Evolutionary conservation across 441 rosid genomes (phyloP).

Genomic region (Biscutella laevigata): DNA sequence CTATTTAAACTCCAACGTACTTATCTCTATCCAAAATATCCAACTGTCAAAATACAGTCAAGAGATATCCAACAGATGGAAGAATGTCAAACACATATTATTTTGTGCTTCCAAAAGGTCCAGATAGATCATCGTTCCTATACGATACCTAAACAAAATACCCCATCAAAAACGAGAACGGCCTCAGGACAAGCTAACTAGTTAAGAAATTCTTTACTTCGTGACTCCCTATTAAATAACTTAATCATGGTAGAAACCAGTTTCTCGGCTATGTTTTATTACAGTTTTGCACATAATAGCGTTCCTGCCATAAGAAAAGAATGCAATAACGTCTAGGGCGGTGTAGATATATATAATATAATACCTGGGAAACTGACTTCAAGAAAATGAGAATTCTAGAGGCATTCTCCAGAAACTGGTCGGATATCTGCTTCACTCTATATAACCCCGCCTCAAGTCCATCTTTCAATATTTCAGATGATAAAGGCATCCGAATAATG

Average conservation of each 20-base stretch:
- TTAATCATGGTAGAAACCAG: constrained; percentile 7
- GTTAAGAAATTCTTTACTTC: background rate
- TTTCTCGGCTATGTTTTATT: background rate
- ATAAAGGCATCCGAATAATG: constrained; percentile 89
- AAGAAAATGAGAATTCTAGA: constrained; percentile 73
- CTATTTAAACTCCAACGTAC: background rate
- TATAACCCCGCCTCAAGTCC: constrained; percentile 68
- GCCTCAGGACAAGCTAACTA: background rate
- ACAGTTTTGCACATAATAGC: background rate
- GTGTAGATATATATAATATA: constrained; percentile 9
- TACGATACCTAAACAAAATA: constrained; percentile 4
- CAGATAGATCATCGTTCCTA: constrained; percentile 3
- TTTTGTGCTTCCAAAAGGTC: constrained; percentile 14
- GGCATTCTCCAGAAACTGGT: constrained; percentile 68
- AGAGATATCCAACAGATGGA: constrained; percentile 9
- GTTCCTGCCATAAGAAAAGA: background rate
- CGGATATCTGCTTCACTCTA: constrained; percentile 60
- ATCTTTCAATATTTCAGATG: constrained; percentile 67
- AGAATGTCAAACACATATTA: background rate
- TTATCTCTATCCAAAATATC: constrained; percentile 4
- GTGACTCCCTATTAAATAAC: background rate
- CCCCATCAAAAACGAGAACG: background rate
- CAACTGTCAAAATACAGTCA: background rate
- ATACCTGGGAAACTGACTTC: constrained; percentile 86
- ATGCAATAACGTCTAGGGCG: background rate